These are phyloP conservation scores for Aspergillus hortae DNA, from an alignment of 2,329 filamentous ascomycete species.

Conservation along the genomic window DNA sequence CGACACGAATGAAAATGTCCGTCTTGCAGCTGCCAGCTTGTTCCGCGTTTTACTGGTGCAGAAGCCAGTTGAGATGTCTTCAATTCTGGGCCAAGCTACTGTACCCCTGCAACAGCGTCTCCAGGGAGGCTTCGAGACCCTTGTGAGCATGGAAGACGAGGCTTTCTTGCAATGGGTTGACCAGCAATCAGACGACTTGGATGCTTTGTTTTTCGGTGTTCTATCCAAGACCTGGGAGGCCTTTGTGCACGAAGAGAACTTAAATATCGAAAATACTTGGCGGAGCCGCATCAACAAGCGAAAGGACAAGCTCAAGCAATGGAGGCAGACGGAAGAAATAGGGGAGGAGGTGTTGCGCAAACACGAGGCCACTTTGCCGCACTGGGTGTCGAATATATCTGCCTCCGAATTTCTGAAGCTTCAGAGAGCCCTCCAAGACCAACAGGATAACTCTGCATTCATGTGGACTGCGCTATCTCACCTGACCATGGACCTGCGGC, in stretches of 20 bases:
- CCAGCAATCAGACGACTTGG: constrained; percentile 71
- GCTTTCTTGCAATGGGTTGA: constrained; percentile 87
- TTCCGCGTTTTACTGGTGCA: constrained; percentile 93
- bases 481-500: constrained; percentile 72
- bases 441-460: constrained; percentile 83
- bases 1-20: constrained; percentile 63
- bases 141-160: constrained; percentile 85
- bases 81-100: constrained; percentile 69
- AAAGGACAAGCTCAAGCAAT: constrained; percentile 75
- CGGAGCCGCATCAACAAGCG: constrained; percentile 68
- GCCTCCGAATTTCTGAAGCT: constrained; percentile 88
- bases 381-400: constrained; percentile 96
- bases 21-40: constrained; percentile 73
- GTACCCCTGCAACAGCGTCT: constrained; percentile 68
- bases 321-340: constrained; percentile 67
- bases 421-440: constrained; percentile 83
- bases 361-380: constrained; percentile 82
- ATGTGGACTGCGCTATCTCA: constrained; percentile 71
- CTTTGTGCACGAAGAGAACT: constrained; percentile 80
- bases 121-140: constrained; percentile 72
- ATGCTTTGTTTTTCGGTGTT: constrained; percentile 75
- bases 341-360: constrained; percentile 69
- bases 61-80: constrained; percentile 76
- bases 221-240: constrained; percentile 83
- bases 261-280: constrained; percentile 71